phyloP scores from a whole-genome alignment of 805 yeast genomes.

The Yamadazyma phyllophila region DNA sequence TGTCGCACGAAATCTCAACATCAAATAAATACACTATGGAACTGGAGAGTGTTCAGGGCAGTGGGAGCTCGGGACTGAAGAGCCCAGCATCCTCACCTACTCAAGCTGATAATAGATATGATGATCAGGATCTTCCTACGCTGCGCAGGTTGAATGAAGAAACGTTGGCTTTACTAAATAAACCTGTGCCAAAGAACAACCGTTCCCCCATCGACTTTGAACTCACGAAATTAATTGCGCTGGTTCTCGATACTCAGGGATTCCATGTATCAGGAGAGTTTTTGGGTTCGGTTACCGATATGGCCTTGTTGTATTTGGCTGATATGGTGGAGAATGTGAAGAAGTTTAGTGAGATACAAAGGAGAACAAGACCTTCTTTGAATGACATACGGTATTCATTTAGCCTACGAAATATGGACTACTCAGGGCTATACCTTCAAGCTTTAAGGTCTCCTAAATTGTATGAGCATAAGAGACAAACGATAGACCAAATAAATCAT shows the following conservation, averaged over 20 bases:
- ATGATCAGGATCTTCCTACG: not conserved
- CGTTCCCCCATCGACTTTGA: slow-evolving; percentile 25
- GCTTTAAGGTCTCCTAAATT: slow-evolving; percentile 19
- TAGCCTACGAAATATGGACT: slow-evolving; percentile 39
- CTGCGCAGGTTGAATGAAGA: not conserved
- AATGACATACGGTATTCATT: slow-evolving; percentile 50
- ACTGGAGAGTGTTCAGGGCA: no score
- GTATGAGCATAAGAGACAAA: slow-evolving; percentile 11
- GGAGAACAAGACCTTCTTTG: slow-evolving; percentile 54
- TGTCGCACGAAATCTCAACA: no score
- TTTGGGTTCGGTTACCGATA: slow-evolving; percentile 26
- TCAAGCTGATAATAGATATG: no score
- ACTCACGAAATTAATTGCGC: slow-evolving; percentile 27
- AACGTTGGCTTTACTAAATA: slow-evolving; percentile 4
- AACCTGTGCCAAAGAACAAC: slow-evolving; percentile 7
- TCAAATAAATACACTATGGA: no score
- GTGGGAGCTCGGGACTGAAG: no score
- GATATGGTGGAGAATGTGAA: slow-evolving; percentile 43
- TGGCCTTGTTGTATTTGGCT: slow-evolving; percentile 29
- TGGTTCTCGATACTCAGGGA: slow-evolving; percentile 20
- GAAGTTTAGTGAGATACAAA: slow-evolving; percentile 54
- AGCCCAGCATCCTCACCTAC: no score
- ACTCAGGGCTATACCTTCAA: slow-evolving; percentile 41
- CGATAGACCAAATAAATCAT: slow-evolving; percentile 10
- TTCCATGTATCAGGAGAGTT: slow-evolving; percentile 24